Base-by-base conservation (phyloP, 495 filamentous ascomycete genomes). In the Podospora conica region DNA sequence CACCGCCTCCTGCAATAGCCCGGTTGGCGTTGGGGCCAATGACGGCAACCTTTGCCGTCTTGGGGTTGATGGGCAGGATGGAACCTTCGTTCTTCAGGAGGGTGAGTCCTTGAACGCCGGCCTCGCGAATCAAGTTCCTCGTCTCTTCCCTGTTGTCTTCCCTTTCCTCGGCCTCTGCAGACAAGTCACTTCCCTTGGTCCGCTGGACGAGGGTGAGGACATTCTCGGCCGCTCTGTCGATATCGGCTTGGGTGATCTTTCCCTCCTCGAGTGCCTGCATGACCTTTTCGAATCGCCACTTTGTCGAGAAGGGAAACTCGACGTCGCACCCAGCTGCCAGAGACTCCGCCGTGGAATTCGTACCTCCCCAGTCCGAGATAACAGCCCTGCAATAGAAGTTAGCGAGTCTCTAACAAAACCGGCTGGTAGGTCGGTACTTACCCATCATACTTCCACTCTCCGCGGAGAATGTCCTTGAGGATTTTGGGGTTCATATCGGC, bases 11-110 rank as follows among this genome's bases (percentile, higher is more conserved):
- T 60, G 89, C 89, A 40, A 90, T 88, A 0, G 91, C 89, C 58
- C 88, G 78, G 68, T 90, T 90, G 31, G 89, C 86, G 73, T 96
- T 96, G 9, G 92, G 92, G 0, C 92, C 91, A 64, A 96, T 95
- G 29, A 95, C 82, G 9, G 91, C 87, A 56, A 94, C 82, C 69
- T 78, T 83, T 57, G 82, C 81, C 31, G 85, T 83, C 15, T 83
- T 81, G 23, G 83, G 81, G 56, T 86, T 81, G 57, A 96, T 81
- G 1, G 92, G 92, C 5, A 96, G 81, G 29, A 88, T 74, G 18
- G 76, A 74, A 1, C 83, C 82, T 48, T 91, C 84, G 66, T 95
- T 95, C 75, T 93, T 93, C 65, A 96, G 79, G 18, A 96, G 81
- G 3, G 91, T 91, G 12, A 94, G 83, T 3, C 88, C 90, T 69